phyloP scores from a whole-genome alignment of 768 basidiomycete species.

The Leccinum variicolor region DNA sequence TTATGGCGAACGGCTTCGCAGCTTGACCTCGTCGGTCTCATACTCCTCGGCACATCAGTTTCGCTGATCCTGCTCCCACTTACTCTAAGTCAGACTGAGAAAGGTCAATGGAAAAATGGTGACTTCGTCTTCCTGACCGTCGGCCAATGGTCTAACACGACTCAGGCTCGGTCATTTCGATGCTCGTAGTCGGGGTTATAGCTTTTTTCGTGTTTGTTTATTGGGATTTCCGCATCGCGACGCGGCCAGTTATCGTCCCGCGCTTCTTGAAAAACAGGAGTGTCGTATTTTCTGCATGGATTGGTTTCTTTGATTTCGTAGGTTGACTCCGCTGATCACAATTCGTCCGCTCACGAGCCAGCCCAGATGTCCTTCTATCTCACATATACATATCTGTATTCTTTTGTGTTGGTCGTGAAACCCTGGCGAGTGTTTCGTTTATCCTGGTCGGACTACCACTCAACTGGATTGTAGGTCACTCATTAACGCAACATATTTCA shows the following conservation, averaged over 20 bases:
- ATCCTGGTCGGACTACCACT: not conserved
- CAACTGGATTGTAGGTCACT: slow-evolving; percentile 42
- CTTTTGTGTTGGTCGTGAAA: slow-evolving; percentile 55
- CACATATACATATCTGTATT: slow-evolving; percentile 71
- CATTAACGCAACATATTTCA: slow-evolving; percentile 60
- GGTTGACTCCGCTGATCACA: not conserved
- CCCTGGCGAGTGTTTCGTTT: slow-evolving; percentile 35
- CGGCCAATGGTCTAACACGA: slow-evolving; percentile 1
- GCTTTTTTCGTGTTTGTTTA: slow-evolving; percentile 41
- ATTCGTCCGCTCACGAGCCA: not conserved
- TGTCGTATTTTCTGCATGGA: slow-evolving; percentile 54
- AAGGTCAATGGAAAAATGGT: slow-evolving; percentile 46
- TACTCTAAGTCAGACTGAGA: slow-evolving; percentile 43
- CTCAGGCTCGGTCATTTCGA: slow-evolving; percentile 48
- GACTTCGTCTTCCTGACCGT: not conserved
- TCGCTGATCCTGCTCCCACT: slow-evolving; percentile 54
- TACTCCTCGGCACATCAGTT: slow-evolving; percentile 46
- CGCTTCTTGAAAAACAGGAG: slow-evolving; percentile 58
- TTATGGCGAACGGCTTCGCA: slow-evolving; percentile 26
- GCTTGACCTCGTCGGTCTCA: slow-evolving; percentile 50
- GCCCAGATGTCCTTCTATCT: slow-evolving; percentile 60
- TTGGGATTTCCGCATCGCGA: slow-evolving; percentile 51
- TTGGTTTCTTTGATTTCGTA: slow-evolving; percentile 66
- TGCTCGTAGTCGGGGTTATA: slow-evolving; percentile 46
- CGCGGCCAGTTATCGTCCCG: slow-evolving; percentile 56